Evolutionary conservation across 169 alveolate genomes (phyloP), one percentile per base, ranked within the genome.

Genomic region (Eimeria zaria): DNA sequence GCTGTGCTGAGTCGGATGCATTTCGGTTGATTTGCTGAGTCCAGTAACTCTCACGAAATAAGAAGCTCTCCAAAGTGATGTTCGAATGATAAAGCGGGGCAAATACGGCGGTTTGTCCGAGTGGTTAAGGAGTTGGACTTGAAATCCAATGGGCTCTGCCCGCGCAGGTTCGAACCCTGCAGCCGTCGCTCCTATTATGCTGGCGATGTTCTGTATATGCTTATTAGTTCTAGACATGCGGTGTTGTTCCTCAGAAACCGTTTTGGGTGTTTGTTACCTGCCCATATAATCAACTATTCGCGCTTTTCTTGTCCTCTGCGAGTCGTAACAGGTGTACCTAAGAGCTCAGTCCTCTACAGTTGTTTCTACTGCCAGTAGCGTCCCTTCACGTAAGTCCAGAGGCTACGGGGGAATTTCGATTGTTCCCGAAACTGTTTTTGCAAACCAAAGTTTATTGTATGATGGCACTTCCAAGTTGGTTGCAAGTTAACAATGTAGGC

Each of bases 81-180:
- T 81, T 53, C n/a, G 74, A 58, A 81, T 81, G 55, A 30, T n/a
- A 81, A 51, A 55, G 74, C 48, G 24, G 53, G 55, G 53, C 74
- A 53, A 81, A 39, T 33, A 48, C n/a, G n/a, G n/a, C n/a, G n/a
- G n/a, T n/a, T n/a, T n/a, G n/a, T n/a, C n/a, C n/a, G n/a, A n/a
- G n/a, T n/a, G n/a, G n/a, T n/a, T n/a, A n/a, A n/a, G n/a, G n/a
- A n/a, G n/a, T n/a, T n/a, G n/a, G n/a, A 33, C 93, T 16, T 41
- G 44, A 36, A 60, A 62, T 64, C 60, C 93, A 36, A 85, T 62
- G 80, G 83, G 83, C 93, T 83, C 93, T 81, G 62, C 39, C 67
- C 81, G 64, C 64, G 83, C 93, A 62, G 93, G 83, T 83, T 55
- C 39, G 36, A 67, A 30, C 62, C 64, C 76, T 84, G 92, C 92